Conservation (phyloP, 257 asterid species). For the Solanum commersonii region DNA sequence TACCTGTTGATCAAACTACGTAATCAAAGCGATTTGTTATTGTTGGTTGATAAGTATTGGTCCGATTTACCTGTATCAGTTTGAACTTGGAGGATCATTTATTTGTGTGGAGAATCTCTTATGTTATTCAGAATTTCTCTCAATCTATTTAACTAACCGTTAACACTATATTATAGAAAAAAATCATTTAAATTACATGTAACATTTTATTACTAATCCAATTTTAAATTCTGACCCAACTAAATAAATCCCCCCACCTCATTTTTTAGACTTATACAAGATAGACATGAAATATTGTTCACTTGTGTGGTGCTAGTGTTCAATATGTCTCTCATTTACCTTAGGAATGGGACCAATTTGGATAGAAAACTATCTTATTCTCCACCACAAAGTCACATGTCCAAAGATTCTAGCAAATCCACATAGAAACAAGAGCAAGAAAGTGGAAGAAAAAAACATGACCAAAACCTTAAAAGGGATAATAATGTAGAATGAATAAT, state of each 20-base stretch:
- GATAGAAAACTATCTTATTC: not conserved
- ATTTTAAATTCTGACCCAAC: too few relatives aligned
- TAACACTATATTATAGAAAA: too few relatives aligned
- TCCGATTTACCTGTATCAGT: too few relatives aligned
- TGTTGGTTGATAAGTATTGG: too few relatives aligned
- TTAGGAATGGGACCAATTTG: not conserved
- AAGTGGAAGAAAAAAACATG: not conserved
- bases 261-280: not conserved
- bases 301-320: not conserved
- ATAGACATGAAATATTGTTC: not conserved
- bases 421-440: not conserved
- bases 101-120: too few relatives aligned
- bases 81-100: too few relatives aligned
- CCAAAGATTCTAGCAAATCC: not conserved
- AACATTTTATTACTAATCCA: too few relatives aligned
- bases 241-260: not conserved
- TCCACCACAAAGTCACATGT: not conserved
- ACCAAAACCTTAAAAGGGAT: slow-evolving; percentile 1
- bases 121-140: too few relatives aligned
- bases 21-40: too few relatives aligned
- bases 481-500: not conserved
- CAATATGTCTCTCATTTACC: not conserved
- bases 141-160: rapidly evolving
- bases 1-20: too few relatives aligned
- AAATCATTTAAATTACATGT: not conserved